A percentile compares a stretch with the other conserved stretches of the same genome.
These are phyloP conservation scores for Chlorella sp. DNA, from an alignment of 139 green algal genomes.

Conservation along the genomic window DNA sequence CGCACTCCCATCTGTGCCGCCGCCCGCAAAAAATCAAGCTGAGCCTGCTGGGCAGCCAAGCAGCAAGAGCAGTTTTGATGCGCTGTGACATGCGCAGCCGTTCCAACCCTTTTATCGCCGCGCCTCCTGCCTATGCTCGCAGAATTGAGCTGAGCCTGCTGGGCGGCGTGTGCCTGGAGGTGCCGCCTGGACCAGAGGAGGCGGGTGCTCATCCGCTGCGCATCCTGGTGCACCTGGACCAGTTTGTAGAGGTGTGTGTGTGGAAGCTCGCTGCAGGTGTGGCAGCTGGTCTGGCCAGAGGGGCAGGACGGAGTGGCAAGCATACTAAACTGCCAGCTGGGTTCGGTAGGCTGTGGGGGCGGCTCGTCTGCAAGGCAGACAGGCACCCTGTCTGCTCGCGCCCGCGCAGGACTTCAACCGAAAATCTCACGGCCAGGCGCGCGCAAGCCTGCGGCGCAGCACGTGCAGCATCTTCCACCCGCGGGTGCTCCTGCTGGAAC, in stretches of 20 bases:
- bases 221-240: background rate
- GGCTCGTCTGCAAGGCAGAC: background rate
- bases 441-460: background rate
- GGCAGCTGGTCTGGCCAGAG: background rate
- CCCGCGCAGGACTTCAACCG: background rate
- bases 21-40: background rate
- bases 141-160: slow-evolving; percentile 6
- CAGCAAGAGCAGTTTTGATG: background rate
- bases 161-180: background rate
- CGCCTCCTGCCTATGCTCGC: background rate
- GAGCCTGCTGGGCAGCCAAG: background rate
- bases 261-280: background rate
- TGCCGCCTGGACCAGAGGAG: background rate
- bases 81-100: too few relatives aligned
- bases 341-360: too few relatives aligned
- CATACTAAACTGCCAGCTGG: too few relatives aligned
- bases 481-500: background rate
- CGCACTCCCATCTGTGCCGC: background rate
- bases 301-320: background rate
- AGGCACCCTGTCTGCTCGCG: background rate
- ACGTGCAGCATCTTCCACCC: background rate
- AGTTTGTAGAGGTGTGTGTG: background rate
- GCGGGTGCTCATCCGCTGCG: too few relatives aligned
- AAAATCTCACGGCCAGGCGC: background rate
- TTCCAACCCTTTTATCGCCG: too few relatives aligned